These are phyloP conservation scores for Calonectria naviculata DNA, from an alignment of 2,329 filamentous ascomycete genomes.

Conservation along the genomic window DNA sequence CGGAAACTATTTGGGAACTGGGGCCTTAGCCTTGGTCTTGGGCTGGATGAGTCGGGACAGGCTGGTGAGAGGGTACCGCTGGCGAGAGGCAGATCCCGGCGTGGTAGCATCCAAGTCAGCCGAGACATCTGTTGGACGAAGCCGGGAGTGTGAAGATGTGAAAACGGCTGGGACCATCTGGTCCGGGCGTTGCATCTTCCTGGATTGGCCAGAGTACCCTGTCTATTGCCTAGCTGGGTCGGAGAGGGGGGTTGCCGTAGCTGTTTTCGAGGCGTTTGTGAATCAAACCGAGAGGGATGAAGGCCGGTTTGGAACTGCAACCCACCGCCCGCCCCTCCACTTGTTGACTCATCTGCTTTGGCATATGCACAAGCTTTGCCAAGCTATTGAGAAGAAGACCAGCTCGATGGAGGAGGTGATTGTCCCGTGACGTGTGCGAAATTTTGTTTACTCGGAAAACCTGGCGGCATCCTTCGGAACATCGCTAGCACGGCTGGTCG, in stretches of 20 bases:
- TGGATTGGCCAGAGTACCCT: neutral
- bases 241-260: constrained; percentile 5
- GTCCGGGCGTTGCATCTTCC: neutral
- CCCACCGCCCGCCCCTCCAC: neutral
- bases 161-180: neutral
- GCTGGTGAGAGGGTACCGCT: neutral
- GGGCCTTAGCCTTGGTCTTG: neutral
- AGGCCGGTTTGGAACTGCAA: neutral
- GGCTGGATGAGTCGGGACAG: neutral
- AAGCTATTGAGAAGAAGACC: neutral
- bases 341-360: constrained; percentile 8
- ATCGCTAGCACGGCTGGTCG: constrained; percentile 15
- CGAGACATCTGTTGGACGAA: constrained; percentile 11
- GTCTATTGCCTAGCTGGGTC: neutral
- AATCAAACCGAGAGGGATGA: neutral
- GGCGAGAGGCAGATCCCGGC: neutral
- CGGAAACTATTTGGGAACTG: neutral
- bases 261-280: neutral
- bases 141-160: neutral
- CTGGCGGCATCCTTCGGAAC: constrained; percentile 10
- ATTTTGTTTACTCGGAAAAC: neutral
- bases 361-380: neutral
- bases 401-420: neutral
- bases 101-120: constrained; percentile 5
- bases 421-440: constrained; percentile 3